Base-by-base conservation (phyloP, 2,329 filamentous ascomycete species). In the Calonectria honghensis region DNA sequence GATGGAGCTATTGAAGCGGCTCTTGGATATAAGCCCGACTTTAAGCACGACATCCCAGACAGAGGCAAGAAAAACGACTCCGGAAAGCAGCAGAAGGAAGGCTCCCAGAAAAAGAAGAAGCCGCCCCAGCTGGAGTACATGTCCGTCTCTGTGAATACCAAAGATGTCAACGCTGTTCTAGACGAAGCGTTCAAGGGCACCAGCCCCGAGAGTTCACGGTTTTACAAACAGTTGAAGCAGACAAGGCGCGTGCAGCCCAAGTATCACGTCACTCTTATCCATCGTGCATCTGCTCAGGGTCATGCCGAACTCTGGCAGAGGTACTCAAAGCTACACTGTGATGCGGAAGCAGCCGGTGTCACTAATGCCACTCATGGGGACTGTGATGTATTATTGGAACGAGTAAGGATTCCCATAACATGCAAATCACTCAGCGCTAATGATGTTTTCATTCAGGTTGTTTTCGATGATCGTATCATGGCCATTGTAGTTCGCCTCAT, bases 261-360 rank as follows among this genome's bases (percentile, higher is more conserved):
- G 51, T 99, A 98, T 84, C 97, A 99, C 83, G 95, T 99, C 73
- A 99, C 97, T 0, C 90, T 99, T 50, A 95, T 98, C 84, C 97
- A 99, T 85, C 93, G 93, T 61, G 92, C 93, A 14, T 88, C 87
- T 3, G 87, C 91, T 13, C 88, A 88, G 51, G 86, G 93, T 37
- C 85, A 93, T 76, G 90, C 93, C 0, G 90, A 93, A 11, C 88
- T 96, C 69, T 99, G 97, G 97, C 86, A 93, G 69, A 90, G 89
- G 70, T 96, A 98, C 79, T 84, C 83, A 6, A 86, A 89, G n/a
- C 85, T 94, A 1, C 91, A 94, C 79, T 84, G 84, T 14, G 83
- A 85, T 45, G 86, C 85, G 2, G 84, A 86, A 41, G 86, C 81
- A 11, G 76, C 79, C 14, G 83, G 81, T 0, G 77, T 77, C 39